A percentile compares a stretch with the other conserved stretches of the same genome.
Conservation (phyloP, 2,329 filamentous ascomycete genomes). For the Pseudomassariella vexata region DNA sequence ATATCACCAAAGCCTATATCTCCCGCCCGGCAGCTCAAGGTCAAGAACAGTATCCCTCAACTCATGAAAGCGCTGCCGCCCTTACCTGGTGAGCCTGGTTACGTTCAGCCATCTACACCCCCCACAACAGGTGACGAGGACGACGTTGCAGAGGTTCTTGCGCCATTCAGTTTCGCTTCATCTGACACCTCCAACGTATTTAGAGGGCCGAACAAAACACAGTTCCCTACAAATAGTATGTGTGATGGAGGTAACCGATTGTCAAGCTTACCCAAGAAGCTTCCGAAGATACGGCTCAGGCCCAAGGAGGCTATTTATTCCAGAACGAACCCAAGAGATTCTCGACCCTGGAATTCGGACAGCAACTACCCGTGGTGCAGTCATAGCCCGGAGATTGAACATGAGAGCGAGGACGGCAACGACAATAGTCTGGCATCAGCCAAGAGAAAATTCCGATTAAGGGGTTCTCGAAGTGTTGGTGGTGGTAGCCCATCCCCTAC, state of each 20-base stretch:
- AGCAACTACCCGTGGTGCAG: conserved; percentile 8
- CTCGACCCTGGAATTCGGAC: conserved; percentile 8
- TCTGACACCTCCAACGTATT: conserved; percentile 5
- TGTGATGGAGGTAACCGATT: too few species aligned
- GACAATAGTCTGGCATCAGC: conserved; percentile 6
- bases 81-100: conserved; percentile 28
- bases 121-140: conserved; percentile 16
- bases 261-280: conserved; percentile 11
- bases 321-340: conserved; percentile 5
- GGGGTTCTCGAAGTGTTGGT: conserved; percentile 14
- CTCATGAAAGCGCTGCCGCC: conserved; percentile 48
- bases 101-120: conserved; percentile 13
- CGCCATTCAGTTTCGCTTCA: conserved; percentile 17
- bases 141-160: conserved; percentile 20
- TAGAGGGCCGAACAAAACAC: too few species aligned
- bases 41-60: conserved; percentile 43
- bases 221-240: too few species aligned
- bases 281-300: conserved; percentile 20
- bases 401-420: conserved; percentile 4
- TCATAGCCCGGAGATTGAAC: conserved; percentile 8
- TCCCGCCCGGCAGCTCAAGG: conserved; percentile 34
- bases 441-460: conserved; percentile 17
- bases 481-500: conserved; percentile 9
- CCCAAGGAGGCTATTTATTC: conserved; percentile 14
- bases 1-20: conserved; percentile 44